Base-by-base conservation (phyloP, 495 filamentous ascomycete genomes). In the Oleoguttula mirabilis region DNA sequence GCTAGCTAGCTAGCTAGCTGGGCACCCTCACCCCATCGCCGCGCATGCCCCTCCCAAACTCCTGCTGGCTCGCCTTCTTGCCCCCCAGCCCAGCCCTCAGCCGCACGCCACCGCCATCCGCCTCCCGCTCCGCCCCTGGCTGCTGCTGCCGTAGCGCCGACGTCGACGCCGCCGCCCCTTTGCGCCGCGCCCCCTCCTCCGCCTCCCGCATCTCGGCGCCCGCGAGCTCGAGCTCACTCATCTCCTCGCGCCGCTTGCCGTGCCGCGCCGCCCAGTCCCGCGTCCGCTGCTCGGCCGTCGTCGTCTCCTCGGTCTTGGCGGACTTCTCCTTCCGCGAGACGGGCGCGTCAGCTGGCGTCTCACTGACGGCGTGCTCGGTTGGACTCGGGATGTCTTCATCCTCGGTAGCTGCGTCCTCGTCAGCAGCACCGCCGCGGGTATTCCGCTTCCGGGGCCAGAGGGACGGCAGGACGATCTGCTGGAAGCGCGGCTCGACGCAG, bases 401-500 rank as follows among this genome's bases (percentile, higher is more conserved):
- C 14, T 10, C 36, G n/a, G 22, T 40, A 8, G 17, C 36, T n/a
- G 27, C 45, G 7, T 50, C 62, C 14, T 59, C 62, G 24, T 66
- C 70, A 0, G 59, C 52, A 20, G 68, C 70, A 4, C 70, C 72
- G 27, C 76, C 84, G 12, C 84, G 65, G 12, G 84, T 85, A 53
- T 83, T 88, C 63, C 72, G 72, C 63, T 83, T 96, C 36, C 92
- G 66, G 7, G 92, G 90, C 90, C 90, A 98, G 41, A 98, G 64
- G 57, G 84, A 90, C 5, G 90, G 90, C 20, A 98, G 64, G 6
- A 82, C 85, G 27, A 98, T 88, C 40, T 96, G 85, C 56, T 98
- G 90, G 47, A 98, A 94, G 19, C 86, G 72, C 8, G 90, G 90
- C 63, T 96, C 90, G 2, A 98, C 90, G 41, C 82, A 85, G 22